These are phyloP conservation scores for Perkinsus marinus DNA, from an alignment of 169 alveolate species.

Conservation along the genomic window DNA sequence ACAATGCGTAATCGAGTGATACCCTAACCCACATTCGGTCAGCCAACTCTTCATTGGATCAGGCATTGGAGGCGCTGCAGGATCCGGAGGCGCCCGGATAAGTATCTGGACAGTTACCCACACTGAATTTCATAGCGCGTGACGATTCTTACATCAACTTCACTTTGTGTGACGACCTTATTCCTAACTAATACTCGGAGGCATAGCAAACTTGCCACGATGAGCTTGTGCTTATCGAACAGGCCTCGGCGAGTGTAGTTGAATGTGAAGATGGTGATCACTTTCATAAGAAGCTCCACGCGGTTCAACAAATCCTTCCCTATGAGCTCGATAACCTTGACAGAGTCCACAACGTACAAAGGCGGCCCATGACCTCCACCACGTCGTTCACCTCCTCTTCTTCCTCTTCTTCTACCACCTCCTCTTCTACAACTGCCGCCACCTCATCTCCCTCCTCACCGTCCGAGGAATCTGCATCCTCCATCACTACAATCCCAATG, in stretches of 20 bases:
- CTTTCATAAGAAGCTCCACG: conserved; percentile 63
- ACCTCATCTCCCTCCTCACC: neutral
- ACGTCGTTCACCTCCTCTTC: conserved; percentile 32
- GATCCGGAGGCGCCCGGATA: conserved; percentile 69
- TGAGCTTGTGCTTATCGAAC: conserved; percentile 79
- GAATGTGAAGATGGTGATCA: conserved; percentile 74
- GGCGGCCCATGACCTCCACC: neutral
- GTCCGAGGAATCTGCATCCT: neutral
- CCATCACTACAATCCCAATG: neutral
- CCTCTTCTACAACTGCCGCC: conserved; percentile 11
- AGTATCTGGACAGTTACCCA: conserved; percentile 55
- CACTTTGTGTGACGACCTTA: conserved; percentile 11
- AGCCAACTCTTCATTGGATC: conserved; percentile 67
- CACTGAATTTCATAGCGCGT: conserved; percentile 44
- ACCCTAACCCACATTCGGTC: conserved; percentile 32
- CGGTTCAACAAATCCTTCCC: conserved; percentile 51
- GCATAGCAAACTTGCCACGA: conserved; percentile 76
- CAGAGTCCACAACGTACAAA: too few species aligned
- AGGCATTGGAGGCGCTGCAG: conserved; percentile 67
- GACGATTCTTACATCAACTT: conserved; percentile 24
- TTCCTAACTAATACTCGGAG: conserved; percentile 63
- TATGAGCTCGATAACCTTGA: conserved; percentile 51
- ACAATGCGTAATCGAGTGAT: neutral
- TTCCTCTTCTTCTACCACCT: conserved; percentile 26
- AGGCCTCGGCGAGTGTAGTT: conserved; percentile 79